phyloP scores from a whole-genome alignment of 306 rosid genomes.

The Elaeagnus macrophylla region DNA sequence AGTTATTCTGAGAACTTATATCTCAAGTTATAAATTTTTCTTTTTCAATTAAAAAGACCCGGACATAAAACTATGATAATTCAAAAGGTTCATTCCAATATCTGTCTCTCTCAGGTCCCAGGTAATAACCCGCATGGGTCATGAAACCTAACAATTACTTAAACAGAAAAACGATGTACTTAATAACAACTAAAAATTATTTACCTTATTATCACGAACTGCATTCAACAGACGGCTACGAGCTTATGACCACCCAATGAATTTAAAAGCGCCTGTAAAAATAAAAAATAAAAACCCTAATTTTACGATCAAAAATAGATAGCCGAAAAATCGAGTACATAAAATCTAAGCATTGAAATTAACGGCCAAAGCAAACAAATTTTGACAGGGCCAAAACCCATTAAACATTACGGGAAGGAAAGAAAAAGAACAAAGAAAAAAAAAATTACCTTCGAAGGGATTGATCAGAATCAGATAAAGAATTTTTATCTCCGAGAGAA shows the following conservation, averaged over 20 bases:
- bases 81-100: too few relatives aligned
- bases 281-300: slow-evolving; percentile 10
- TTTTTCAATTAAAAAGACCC: too few relatives aligned
- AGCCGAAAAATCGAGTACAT: neutral
- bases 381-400: slow-evolving; percentile 5
- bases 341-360: neutral
- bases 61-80: too few relatives aligned
- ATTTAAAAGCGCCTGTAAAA: slow-evolving; percentile 19
- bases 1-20: too few relatives aligned
- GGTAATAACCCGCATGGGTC: neutral
- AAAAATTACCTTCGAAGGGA: slow-evolving; percentile 17
- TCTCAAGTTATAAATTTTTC: too few relatives aligned
- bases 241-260: slow-evolving; percentile 10
- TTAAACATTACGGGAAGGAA: neutral
- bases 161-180: neutral
- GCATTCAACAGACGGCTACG: slow-evolving; percentile 6
- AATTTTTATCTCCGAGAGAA: slow-evolving; percentile 24
- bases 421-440: neutral
- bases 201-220: slow-evolving; percentile 35
- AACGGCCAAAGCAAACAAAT: slow-evolving; percentile 17
- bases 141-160: neutral
- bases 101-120: neutral
- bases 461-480: slow-evolving; percentile 27
- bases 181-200: slow-evolving; percentile 4
- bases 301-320: slow-evolving; percentile 5